These are phyloP conservation scores for Irpex sp. DNA, from an alignment of 1,284 basidiomycete genomes.

Conservation along the genomic window DNA sequence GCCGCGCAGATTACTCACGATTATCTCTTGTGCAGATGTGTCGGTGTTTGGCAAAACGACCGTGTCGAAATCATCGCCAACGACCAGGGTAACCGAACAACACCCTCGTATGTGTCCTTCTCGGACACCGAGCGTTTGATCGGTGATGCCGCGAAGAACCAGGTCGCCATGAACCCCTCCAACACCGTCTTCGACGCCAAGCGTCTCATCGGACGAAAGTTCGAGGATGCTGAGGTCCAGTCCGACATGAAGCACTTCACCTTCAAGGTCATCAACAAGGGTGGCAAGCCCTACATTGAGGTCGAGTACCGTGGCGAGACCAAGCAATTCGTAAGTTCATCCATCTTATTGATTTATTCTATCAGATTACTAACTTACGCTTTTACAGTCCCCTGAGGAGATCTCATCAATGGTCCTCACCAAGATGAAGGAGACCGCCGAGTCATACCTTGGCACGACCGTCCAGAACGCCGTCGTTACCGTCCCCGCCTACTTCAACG, in stretches of 20 bases:
- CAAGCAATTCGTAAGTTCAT: conserved; percentile 82
- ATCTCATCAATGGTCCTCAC: conserved; percentile 96
- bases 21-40: conserved; percentile 45
- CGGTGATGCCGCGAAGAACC: conserved; percentile 95
- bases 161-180: conserved; percentile 84
- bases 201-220: conserved; percentile 88
- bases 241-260: conserved; percentile 95
- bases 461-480: conserved; percentile 91
- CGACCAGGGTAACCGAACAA: conserved; percentile 97
- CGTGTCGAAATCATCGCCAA: conserved; percentile 98
- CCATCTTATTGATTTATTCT: neutral
- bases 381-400: conserved; percentile 82
- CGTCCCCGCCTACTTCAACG: conserved; percentile 97
- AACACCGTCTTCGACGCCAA: conserved; percentile 88
- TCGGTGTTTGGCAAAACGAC: conserved; percentile 98
- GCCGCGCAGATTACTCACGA: conserved; percentile 1
- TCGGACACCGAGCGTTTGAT: conserved; percentile 93
- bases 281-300: conserved; percentile 83
- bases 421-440: conserved; percentile 99
- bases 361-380: conserved; percentile 5
- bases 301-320: conserved; percentile 90
- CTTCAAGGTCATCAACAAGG: conserved; percentile 84
- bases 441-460: conserved; percentile 88
- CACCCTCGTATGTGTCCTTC: conserved; percentile 93
- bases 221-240: conserved; percentile 86